Evolutionary conservation across 2,329 filamentous ascomycete genomes (phyloP).

Genomic region (Alternaria angustiovoidea): DNA sequence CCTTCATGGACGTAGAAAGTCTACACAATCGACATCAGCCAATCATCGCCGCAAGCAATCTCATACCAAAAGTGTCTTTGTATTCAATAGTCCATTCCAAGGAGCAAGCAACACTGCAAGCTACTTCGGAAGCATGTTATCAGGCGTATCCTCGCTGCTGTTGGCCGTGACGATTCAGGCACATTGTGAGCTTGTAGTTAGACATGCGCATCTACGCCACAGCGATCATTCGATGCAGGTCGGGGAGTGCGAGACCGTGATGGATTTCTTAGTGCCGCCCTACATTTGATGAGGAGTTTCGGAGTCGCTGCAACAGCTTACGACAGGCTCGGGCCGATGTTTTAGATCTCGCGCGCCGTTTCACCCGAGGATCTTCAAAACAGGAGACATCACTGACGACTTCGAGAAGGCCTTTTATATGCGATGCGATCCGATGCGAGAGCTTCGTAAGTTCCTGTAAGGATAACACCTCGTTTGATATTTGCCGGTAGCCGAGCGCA

Average conservation of each 20-base stretch:
- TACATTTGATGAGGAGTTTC: neutral
- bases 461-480: neutral
- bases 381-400: neutral
- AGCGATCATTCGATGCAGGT: neutral
- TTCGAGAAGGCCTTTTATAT: neutral
- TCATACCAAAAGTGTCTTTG: neutral
- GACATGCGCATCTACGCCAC: neutral
- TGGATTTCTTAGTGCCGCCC: neutral
- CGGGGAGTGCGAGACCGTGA: neutral
- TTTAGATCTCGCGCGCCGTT: conserved; percentile 1
- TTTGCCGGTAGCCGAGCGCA: neutral
- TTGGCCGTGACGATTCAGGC: neutral
- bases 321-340: neutral
- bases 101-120: neutral
- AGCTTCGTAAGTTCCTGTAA: neutral
- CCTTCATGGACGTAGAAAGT: neutral
- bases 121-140: neutral
- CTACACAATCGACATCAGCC: neutral
- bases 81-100: neutral
- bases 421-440: neutral
- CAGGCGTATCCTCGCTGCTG: neutral
- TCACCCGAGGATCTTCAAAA: neutral
- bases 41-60: neutral
- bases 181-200: neutral
- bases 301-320: neutral